Conservation (phyloP, 129 eudicot genomes). For the Flaveria sonorensis region DNA sequence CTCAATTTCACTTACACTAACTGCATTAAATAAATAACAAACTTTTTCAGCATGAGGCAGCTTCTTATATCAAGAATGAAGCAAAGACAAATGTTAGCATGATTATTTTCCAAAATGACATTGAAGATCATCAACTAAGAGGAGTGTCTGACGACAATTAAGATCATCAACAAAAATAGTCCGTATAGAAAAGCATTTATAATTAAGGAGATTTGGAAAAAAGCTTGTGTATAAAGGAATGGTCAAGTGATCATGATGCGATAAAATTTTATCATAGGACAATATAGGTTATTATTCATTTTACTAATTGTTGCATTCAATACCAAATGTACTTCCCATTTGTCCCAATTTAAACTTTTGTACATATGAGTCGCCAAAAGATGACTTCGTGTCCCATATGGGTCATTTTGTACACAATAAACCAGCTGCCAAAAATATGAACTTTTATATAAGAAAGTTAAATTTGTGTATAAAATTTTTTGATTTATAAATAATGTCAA, state of each 20-base stretch:
- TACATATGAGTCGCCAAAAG: neutral
- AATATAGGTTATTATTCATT: neutral
- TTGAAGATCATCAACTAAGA: constrained; percentile 1
- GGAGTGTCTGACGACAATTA: neutral
- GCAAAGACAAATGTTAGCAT: constrained; percentile 3
- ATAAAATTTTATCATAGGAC: neutral
- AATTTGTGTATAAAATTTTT: neutral
- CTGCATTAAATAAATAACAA: constrained; percentile 51
- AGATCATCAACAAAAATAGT: constrained; percentile 7
- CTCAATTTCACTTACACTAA: constrained; percentile 94
- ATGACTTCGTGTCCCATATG: neutral
- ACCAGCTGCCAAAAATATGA: neutral
- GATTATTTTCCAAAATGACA: neutral
- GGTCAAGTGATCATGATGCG: constrained; percentile 1
- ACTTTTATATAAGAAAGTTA: neutral
- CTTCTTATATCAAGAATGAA: constrained; percentile 6
- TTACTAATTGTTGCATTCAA: neutral
- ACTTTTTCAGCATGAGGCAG: constrained; percentile 11
- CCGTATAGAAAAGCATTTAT: neutral
- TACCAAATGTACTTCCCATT: neutral
- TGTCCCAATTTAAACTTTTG: neutral
- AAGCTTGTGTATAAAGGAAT: too few relatives aligned
- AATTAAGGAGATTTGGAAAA: neutral
- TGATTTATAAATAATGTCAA: neutral
- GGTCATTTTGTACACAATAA: neutral